A percentile compares a stretch with the other conserved stretches of the same genome.
Evolutionary conservation across 2,329 filamentous ascomycete species (phyloP).

Genomic region (Sporothrix protearum): DNA sequence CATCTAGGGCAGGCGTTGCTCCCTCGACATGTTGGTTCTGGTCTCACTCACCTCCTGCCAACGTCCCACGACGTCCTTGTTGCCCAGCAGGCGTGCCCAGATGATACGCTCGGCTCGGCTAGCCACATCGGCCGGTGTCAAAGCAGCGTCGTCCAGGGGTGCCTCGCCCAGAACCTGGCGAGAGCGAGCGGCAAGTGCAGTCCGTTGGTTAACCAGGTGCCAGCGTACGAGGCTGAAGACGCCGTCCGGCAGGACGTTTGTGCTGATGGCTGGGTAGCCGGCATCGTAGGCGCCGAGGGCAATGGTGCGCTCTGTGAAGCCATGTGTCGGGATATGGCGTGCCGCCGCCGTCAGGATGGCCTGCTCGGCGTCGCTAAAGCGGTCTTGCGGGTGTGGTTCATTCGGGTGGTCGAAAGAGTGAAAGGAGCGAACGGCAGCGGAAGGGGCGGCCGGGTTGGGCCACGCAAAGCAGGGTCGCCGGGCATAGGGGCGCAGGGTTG

Average conservation of each 20-base stretch:
- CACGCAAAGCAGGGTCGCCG: neutral
- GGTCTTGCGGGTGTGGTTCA: constrained; percentile 55
- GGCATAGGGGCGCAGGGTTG: neutral
- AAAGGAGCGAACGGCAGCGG: constrained; percentile 46
- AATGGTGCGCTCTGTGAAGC: constrained; percentile 74
- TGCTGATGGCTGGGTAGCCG: constrained; percentile 81
- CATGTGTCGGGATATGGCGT: constrained; percentile 70
- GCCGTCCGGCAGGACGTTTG: constrained; percentile 75
- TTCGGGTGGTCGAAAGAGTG: constrained; percentile 73
- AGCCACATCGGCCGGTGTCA: constrained; percentile 43
- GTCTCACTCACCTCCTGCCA: constrained; percentile 74
- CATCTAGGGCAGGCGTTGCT: neutral
- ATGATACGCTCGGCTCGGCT: constrained; percentile 67
- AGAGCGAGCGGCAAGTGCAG: constrained; percentile 50
- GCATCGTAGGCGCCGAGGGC: constrained; percentile 75
- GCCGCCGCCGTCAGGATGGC: constrained; percentile 80
- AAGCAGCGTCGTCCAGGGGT: neutral
- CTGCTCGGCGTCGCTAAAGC: constrained; percentile 66
- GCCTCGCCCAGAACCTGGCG: constrained; percentile 39
- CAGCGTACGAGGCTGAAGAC: constrained; percentile 78
- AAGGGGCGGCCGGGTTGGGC: neutral
- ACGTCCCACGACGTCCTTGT: constrained; percentile 65
- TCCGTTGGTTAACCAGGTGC: constrained; percentile 66
- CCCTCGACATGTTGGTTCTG: neutral
- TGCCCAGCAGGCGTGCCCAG: constrained; percentile 73